These are phyloP conservation scores for Phanerochaete carnosa DNA, from an alignment of 768 basidiomycete genomes.

Conservation along the genomic window DNA sequence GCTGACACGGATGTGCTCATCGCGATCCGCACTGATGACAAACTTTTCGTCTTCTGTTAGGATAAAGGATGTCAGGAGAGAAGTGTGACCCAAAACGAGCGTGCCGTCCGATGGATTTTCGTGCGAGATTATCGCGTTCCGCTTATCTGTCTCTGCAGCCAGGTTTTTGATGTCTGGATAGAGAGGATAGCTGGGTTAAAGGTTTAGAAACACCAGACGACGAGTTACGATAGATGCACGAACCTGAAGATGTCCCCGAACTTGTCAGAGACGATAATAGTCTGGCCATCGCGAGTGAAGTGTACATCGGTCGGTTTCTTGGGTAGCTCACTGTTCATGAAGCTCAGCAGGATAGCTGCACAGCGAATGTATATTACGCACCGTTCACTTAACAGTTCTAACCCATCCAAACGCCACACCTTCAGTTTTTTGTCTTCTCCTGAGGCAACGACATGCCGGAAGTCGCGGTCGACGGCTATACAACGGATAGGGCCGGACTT, in stretches of 20 bases:
- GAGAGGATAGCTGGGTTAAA: constrained; percentile 55
- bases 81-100: constrained; percentile 85
- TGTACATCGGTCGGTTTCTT: constrained; percentile 76
- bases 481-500: constrained; percentile 60
- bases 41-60: constrained; percentile 65
- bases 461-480: constrained; percentile 45
- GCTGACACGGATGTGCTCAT: constrained; percentile 93
- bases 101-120: constrained; percentile 68
- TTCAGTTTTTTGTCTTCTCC: constrained; percentile 82
- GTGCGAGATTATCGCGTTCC: constrained; percentile 46
- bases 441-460: constrained; percentile 52
- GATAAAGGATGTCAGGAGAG: constrained; percentile 72
- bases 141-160: constrained; percentile 24
- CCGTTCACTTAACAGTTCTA: constrained; percentile 63
- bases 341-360: background rate
- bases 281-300: constrained; percentile 58
- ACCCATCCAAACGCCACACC: constrained; percentile 62
- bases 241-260: constrained; percentile 92
- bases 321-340: constrained; percentile 60
- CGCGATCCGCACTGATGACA: constrained; percentile 89
- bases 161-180: constrained; percentile 21
- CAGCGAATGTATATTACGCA: constrained; percentile 25
- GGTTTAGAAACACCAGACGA: background rate
- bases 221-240: background rate
- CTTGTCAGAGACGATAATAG: constrained; percentile 86